phyloP scores from a whole-genome alignment of 169 alveolate species.

The Amoebophrya sp. region DNA sequence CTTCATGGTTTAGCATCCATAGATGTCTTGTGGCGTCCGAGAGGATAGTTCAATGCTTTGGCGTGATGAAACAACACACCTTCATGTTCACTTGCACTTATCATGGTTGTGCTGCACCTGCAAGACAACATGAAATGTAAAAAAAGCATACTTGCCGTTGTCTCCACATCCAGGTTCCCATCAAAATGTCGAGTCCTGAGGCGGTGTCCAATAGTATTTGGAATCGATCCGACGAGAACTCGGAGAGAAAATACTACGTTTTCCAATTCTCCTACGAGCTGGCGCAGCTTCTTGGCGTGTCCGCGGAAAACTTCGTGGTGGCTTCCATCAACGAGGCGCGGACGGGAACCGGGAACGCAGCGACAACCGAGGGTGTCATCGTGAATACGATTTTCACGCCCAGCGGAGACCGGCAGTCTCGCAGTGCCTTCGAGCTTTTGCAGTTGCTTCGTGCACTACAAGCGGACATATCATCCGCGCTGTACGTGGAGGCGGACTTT shows the following conservation, averaged over 20 bases:
- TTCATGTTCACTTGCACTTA: too few relatives aligned
- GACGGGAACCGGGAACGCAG: conserved; percentile 4
- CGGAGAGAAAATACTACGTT: conserved; percentile 29
- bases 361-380: conserved; percentile 16
- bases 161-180: conserved; percentile 1
- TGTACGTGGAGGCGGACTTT: not conserved
- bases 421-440: conserved; percentile 7
- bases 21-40: too few relatives aligned
- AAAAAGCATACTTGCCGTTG: too few relatives aligned
- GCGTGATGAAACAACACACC: too few relatives aligned
- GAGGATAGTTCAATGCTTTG: too few relatives aligned
- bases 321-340: not conserved
- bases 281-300: conserved; percentile 27
- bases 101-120: too few relatives aligned
- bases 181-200: conserved; percentile 24
- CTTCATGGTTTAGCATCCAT: too few relatives aligned
- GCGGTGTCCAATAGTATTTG: conserved; percentile 7
- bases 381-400: conserved; percentile 31
- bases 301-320: not conserved
- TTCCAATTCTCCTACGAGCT: conserved; percentile 30
- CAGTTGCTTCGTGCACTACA: conserved; percentile 10
- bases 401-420: not conserved
- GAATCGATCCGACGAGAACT: conserved; percentile 28
- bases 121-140: too few relatives aligned
- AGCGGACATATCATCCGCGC: conserved; percentile 14